These are phyloP conservation scores for Pseudofabraea citricarpa DNA, from an alignment of 2,329 filamentous ascomycete genomes.

Conservation along the genomic window DNA sequence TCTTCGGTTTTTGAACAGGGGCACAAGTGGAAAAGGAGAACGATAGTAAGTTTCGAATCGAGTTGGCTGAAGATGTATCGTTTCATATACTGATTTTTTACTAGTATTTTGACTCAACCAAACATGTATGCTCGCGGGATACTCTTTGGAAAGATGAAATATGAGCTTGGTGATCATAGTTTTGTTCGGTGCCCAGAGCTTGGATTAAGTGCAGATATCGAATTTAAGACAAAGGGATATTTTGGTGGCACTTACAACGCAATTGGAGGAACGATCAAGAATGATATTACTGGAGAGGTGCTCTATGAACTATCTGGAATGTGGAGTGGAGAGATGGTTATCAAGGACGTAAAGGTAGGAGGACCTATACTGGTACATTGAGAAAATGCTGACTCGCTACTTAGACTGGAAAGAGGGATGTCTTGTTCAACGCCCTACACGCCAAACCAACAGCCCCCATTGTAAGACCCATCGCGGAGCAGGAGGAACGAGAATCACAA, in stretches of 20 bases:
- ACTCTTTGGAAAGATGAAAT: slow-evolving; percentile 98
- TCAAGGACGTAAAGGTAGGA: slow-evolving; percentile 76
- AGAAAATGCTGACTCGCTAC: slow-evolving; percentile 1
- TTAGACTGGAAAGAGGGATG: slow-evolving; percentile 81
- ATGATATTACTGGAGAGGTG: slow-evolving; percentile 77
- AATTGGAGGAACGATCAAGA: slow-evolving; percentile 86
- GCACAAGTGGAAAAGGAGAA: slow-evolving; percentile 65
- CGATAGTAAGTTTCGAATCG: slow-evolving; percentile 80
- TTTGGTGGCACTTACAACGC: slow-evolving; percentile 95
- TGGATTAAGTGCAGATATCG: slow-evolving; percentile 81
- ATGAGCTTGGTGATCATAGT: slow-evolving; percentile 94
- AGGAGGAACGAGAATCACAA: slow-evolving; percentile 87
- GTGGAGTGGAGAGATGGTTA: slow-evolving; percentile 93
- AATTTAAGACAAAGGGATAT: slow-evolving; percentile 99
- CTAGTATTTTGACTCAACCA: slow-evolving; percentile 85
- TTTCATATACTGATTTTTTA: too few relatives aligned
- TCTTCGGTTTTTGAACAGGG: slow-evolving; percentile 74
- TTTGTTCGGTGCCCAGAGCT: slow-evolving; percentile 87
- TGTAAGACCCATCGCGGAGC: slow-evolving; percentile 75
- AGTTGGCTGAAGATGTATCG: too few relatives aligned
- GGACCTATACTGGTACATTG: slow-evolving; percentile 21
- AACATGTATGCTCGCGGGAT: slow-evolving; percentile 99
- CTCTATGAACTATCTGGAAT: slow-evolving; percentile 89
- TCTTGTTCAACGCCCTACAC: slow-evolving; percentile 81
- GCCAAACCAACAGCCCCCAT: slow-evolving; percentile 71